Base-by-base conservation (phyloP, 1,284 basidiomycete species). In the Mrakiaceae sp. region DNA sequence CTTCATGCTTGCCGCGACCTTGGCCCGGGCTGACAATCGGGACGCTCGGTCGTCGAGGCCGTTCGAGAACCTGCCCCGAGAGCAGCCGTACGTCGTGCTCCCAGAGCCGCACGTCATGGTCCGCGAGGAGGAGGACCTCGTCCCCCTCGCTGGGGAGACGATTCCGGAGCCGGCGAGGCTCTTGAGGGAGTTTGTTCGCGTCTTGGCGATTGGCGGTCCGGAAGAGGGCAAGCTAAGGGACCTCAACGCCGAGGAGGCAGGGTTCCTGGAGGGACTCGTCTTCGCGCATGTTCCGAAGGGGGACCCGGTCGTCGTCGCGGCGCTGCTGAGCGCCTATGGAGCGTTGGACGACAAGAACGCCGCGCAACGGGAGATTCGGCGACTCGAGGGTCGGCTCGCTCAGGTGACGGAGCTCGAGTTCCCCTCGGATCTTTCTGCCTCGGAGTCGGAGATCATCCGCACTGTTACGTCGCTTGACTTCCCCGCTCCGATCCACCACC, bases 41-140 rank as follows among this genome's bases (percentile, higher is more conserved):
- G 27, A 27, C 27, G 27, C 27, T 27, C 27, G 27, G 8, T 27
- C 60, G 60, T 53, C 40, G 0, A 48, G 9, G 60, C 48, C n/a
- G 14, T 8, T 9, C 51, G 51, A n/a, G 51, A 47, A 61, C 42
- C 51, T 61, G 5, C 60, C 60, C 4, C 51, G 60, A 44, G n/a
- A 27, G 3, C 48, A 61, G 40, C 60, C 60, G 4, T 61, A 61
- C 60, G 39, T 61, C 51, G 12, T 42, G 3, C 60, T 61, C 40
- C 60, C 60, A 7, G 9, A 14, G 11, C 42, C 40, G 3, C 6
- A 27, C 9, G 16, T 43, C 11, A 27, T 43, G 5, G 48, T 14
- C 3, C n/a, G 6, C 6, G 16, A 53, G 42, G 4, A 7, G 2
- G 42, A 43, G 6, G 16, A 61, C 6, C 27, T 61, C 27, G 14